Percentiles rank a stretch among this genome's conserved stretches.
Evolutionary conservation across 495 filamentous ascomycete species (phyloP).

Genomic region (Podospora pseudocomata): DNA sequence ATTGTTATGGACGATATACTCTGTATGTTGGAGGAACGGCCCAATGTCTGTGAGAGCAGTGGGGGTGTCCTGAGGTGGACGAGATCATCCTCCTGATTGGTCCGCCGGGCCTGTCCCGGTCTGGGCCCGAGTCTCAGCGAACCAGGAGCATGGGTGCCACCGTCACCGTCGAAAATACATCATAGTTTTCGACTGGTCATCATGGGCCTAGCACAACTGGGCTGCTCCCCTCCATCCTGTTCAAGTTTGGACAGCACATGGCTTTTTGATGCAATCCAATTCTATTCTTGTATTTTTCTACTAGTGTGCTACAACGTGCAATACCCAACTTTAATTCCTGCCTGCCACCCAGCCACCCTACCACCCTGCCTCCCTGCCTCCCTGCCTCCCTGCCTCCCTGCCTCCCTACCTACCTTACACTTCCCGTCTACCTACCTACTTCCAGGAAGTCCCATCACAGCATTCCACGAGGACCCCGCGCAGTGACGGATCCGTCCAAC

Average conservation of each 20-base stretch:
- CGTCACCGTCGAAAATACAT: constrained; percentile 27
- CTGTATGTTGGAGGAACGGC: no score
- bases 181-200: constrained; percentile 13
- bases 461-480: neutral
- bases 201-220: neutral
- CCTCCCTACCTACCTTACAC: neutral
- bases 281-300: neutral
- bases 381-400: no score
- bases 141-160: constrained; percentile 16
- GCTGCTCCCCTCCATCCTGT: neutral
- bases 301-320: neutral
- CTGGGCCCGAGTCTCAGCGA: neutral
- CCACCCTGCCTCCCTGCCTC: neutral
- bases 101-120: neutral
- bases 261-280: neutral
- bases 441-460: neutral
- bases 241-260: neutral
- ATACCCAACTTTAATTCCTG: neutral
- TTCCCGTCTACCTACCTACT: neutral
- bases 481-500: neutral
- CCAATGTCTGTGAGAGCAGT: no score
- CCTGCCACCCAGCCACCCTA: neutral
- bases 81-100: constrained; percentile 6
- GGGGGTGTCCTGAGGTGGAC: neutral
- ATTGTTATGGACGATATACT: no score